These are phyloP conservation scores for Peronospora farinosa DNA, from an alignment of 352 stramenopile species.

Conservation along the genomic window DNA sequence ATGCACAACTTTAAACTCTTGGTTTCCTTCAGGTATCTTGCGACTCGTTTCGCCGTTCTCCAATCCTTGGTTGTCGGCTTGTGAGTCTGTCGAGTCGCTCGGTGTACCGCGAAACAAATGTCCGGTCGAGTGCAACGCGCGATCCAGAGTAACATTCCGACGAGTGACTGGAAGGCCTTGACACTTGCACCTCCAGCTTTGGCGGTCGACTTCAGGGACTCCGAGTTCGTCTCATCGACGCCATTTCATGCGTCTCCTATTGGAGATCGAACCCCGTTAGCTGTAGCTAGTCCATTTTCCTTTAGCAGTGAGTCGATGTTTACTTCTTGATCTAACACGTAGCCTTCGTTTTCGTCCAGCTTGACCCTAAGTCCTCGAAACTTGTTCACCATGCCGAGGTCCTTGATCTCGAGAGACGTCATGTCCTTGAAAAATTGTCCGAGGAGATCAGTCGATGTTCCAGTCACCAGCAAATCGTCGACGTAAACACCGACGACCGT, in stretches of 20 bases:
- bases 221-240: not conserved
- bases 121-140: constrained; percentile 25
- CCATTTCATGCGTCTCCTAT: constrained; percentile 11
- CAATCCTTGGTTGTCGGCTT: too few relatives aligned
- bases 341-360: constrained; percentile 10
- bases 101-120: constrained; percentile 27
- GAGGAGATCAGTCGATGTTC: too few relatives aligned
- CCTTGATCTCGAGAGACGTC: too few relatives aligned
- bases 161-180: constrained; percentile 29
- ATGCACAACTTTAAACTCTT: too few relatives aligned
- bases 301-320: constrained; percentile 23
- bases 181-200: not conserved
- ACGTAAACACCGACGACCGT: constrained; percentile 27
- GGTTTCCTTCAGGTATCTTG: too few relatives aligned
- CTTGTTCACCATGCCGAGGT: constrained; percentile 20
- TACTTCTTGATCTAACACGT: constrained; percentile 17
- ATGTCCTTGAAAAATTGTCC: too few relatives aligned
- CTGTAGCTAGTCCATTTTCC: constrained; percentile 13
- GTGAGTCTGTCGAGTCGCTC: too few relatives aligned
- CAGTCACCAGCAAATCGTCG: constrained; percentile 7
- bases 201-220: constrained; percentile 10
- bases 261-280: constrained; percentile 13
- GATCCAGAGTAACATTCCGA: constrained; percentile 30
- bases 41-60: not conserved
- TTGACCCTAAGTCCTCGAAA: constrained; percentile 25